Conservation (phyloP, 441 rosid genomes). For the Gossypium trilobum region DNA sequence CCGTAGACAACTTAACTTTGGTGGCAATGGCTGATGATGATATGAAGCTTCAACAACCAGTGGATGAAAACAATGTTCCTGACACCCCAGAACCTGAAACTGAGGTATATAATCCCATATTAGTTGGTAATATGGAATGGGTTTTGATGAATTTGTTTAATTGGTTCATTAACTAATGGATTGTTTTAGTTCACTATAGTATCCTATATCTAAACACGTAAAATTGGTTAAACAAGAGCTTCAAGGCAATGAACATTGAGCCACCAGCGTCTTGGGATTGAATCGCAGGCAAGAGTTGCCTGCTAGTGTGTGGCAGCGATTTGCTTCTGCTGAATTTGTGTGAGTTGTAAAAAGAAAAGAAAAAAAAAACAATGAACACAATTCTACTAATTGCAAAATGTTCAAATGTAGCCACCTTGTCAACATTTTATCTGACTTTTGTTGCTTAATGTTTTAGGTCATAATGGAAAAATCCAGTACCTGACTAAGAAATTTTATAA, state of each 20-base stretch:
- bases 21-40: constrained; percentile 11
- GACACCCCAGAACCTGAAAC: not conserved
- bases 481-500: not conserved
- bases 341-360: too few relatives aligned
- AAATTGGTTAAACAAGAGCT: not conserved
- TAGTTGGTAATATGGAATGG: not conserved
- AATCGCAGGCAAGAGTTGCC: too few relatives aligned
- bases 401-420: not conserved
- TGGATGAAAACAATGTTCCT: constrained; percentile 4
- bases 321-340: too few relatives aligned
- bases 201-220: not conserved
- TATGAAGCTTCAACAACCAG: not conserved
- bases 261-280: too few relatives aligned
- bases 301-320: too few relatives aligned
- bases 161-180: not conserved
- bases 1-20: not conserved
- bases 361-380: not conserved
- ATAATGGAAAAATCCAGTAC: not conserved
- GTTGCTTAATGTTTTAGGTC: not conserved
- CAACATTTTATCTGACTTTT: not conserved
- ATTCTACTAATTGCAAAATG: not conserved
- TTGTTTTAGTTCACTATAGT: not conserved
- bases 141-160: not conserved
- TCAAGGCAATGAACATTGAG: not conserved
- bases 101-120: constrained; percentile 9